These are phyloP conservation scores for Podospora sp. DNA, from an alignment of 495 filamentous ascomycete species.

Conservation along the genomic window DNA sequence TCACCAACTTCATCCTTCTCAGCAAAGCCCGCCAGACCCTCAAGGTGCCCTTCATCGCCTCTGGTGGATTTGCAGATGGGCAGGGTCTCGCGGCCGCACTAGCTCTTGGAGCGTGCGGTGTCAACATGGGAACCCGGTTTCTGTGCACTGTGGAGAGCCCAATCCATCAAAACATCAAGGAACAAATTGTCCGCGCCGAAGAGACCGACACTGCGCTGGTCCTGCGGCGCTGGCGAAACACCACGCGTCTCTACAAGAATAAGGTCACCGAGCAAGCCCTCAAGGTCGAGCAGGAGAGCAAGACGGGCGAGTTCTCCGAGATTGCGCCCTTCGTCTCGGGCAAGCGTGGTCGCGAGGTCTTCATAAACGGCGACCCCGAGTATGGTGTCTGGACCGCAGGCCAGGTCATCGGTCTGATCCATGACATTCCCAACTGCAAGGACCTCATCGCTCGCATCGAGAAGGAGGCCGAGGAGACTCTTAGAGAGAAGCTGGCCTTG, in stretches of 20 bases:
- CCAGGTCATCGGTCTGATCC: constrained; percentile 66
- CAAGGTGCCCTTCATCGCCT: constrained; percentile 89
- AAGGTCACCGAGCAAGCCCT: constrained; percentile 80
- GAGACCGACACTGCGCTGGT: constrained; percentile 92
- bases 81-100: constrained; percentile 93
- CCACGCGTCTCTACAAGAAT: constrained; percentile 83
- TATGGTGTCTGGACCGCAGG: constrained; percentile 77
- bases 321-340: constrained; percentile 89
- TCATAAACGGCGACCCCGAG: constrained; percentile 87
- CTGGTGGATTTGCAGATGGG: constrained; percentile 93
- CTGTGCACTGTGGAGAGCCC: constrained; percentile 92
- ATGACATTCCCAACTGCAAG: constrained; percentile 65
- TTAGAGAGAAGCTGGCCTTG: constrained; percentile 46
- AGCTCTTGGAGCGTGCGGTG: constrained; percentile 85
- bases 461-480: constrained; percentile 59
- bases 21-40: constrained; percentile 83
- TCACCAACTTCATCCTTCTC: constrained; percentile 96
- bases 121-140: constrained; percentile 96
- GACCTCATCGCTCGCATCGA: constrained; percentile 60
- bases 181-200: constrained; percentile 82
- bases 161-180: constrained; percentile 91
- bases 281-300: constrained; percentile 82
- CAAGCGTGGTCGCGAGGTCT: constrained; percentile 88
- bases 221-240: constrained; percentile 91
- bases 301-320: constrained; percentile 86